These are phyloP conservation scores for Lizanozyma gosingica DNA, from an alignment of 1,139 yeast species.

Conservation along the genomic window DNA sequence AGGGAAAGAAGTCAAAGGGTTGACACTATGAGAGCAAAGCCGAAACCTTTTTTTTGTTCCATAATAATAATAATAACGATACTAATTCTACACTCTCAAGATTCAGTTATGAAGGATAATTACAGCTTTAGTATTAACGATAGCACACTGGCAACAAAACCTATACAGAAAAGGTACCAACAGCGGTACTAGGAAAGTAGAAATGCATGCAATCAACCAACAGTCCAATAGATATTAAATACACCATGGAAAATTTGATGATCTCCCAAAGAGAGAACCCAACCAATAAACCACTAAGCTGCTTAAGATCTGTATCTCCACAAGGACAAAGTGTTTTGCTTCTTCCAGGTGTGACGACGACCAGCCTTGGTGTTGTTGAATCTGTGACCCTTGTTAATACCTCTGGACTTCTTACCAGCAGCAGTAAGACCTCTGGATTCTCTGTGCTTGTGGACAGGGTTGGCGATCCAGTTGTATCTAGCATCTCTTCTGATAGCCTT, in stretches of 20 bases:
- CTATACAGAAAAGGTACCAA: background rate
- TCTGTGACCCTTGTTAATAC: slow-evolving; percentile 99
- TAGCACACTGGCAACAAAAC: too few relatives aligned
- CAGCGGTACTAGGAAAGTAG: too few relatives aligned
- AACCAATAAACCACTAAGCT: slow-evolving; percentile 2
- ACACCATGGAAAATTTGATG: too few relatives aligned
- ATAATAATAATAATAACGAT: too few relatives aligned
- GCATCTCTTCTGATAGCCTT: slow-evolving; percentile 99
- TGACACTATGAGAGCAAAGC: too few relatives aligned
- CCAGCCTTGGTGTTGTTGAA: slow-evolving; percentile 97
- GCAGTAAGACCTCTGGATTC: slow-evolving; percentile 98
- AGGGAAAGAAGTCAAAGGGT: too few relatives aligned
- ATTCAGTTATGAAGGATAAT: too few relatives aligned
- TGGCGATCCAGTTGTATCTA: slow-evolving; percentile 98
- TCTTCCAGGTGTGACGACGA: slow-evolving; percentile 99
- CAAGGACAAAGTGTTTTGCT: slow-evolving; percentile 95
- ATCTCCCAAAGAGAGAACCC: slow-evolving; percentile 1
- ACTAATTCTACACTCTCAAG: too few relatives aligned
- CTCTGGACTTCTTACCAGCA: slow-evolving; percentile 98
- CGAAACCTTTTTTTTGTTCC: too few relatives aligned
- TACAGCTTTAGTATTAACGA: too few relatives aligned
- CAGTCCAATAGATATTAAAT: too few relatives aligned
- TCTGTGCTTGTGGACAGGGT: slow-evolving; percentile 99
- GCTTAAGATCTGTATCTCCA: slow-evolving; percentile 98
- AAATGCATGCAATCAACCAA: slow-evolving; percentile 3